Percentiles rank a stretch among this genome's conserved stretches.
These are phyloP conservation scores for Phytophthora fragariae DNA, from an alignment of 352 stramenopile species.

Conservation along the genomic window DNA sequence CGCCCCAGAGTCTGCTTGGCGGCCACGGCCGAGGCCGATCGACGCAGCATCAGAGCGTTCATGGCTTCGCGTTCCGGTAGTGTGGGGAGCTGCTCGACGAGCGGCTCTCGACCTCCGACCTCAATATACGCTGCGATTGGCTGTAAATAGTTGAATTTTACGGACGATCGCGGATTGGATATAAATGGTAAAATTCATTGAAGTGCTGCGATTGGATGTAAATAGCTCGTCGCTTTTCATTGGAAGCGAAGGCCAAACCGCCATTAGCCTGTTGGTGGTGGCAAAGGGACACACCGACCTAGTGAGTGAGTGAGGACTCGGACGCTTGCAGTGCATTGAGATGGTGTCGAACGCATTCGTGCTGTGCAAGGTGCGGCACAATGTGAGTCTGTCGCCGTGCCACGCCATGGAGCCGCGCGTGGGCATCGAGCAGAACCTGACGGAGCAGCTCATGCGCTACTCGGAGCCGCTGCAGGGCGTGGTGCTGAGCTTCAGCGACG, in stretches of 20 bases:
- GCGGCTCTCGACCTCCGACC: slow-evolving; percentile 5
- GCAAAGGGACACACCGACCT: not conserved
- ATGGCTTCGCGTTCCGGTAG: slow-evolving; percentile 43
- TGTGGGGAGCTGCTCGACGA: slow-evolving; percentile 29
- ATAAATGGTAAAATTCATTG: not conserved
- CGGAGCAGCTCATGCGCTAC: slow-evolving; percentile 80
- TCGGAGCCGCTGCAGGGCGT: slow-evolving; percentile 78
- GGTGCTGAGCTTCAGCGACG: slow-evolving; percentile 75
- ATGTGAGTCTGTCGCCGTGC: slow-evolving; percentile 78
- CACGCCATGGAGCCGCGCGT: slow-evolving; percentile 70
- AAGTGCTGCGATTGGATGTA: slow-evolving; percentile 7
- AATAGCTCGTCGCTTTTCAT: slow-evolving; percentile 25
- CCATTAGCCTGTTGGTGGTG: slow-evolving; percentile 25
- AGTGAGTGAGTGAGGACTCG: not conserved
- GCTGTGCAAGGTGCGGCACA: slow-evolving; percentile 73
- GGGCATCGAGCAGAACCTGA: slow-evolving; percentile 82
- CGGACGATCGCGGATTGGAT: not conserved
- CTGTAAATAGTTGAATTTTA: not conserved
- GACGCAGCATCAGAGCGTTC: slow-evolving; percentile 68
- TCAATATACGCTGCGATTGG: not conserved
- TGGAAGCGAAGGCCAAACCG: slow-evolving; percentile 33
- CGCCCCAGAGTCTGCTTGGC: slow-evolving; percentile 40
- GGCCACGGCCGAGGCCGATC: slow-evolving; percentile 52
- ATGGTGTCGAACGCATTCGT: slow-evolving; percentile 55
- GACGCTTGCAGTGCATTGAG: not conserved